Evolutionary conservation across 768 basidiomycete genomes (phyloP), one percentile per base, ranked within the genome.

Genomic region (Rhizopogon rudus): DNA sequence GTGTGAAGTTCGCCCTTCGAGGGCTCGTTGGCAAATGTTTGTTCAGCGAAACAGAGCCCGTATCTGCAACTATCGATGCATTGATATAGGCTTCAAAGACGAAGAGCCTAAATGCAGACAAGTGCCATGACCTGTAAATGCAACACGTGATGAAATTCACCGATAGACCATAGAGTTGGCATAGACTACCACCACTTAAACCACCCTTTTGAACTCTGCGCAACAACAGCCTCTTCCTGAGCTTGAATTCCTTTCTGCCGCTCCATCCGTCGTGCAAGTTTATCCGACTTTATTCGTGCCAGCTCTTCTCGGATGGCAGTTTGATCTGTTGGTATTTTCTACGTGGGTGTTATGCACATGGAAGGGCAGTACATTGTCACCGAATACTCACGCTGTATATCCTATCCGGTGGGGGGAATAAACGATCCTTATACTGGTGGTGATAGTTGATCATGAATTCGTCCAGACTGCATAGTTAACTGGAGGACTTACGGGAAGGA

Each of bases 281-380:
- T 81, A 60, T 85, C 81, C 3, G 82, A 80, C 60, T 83, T 87
- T 59, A 91, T 86, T 57, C 86, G 80, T 31, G 83, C 83, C 44
- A 91, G 69, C 65, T 91, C 89, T 58, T 81, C 82, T 54, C 82
- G 78, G 17, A 91, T 74, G 33, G 80, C 81, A 44, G 72, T 75
- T 57, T 86, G 83, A 62, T 89, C 84, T 25, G 80, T 83, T 4
- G 88, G 88, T 41, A 91, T 69, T 50, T 72, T 75, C 83, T 89
- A 63, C 40, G 9, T 28, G 39, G 17, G 50, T 66, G 28, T 45
- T 39, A 45, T 17, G 39, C 14, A 39, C 29, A 10, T 28, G 22
- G 28, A 44, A 16, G 29, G 33, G 3, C 49, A 40, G 22, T 12
- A 53, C 20, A 42, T 28, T 29, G 41, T 9, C 9, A 25, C 25